A percentile compares a stretch with the other conserved stretches of the same genome.
These are phyloP conservation scores for Parastagonospora avenae DNA, from an alignment of 2,329 filamentous ascomycete species.

Conservation along the genomic window DNA sequence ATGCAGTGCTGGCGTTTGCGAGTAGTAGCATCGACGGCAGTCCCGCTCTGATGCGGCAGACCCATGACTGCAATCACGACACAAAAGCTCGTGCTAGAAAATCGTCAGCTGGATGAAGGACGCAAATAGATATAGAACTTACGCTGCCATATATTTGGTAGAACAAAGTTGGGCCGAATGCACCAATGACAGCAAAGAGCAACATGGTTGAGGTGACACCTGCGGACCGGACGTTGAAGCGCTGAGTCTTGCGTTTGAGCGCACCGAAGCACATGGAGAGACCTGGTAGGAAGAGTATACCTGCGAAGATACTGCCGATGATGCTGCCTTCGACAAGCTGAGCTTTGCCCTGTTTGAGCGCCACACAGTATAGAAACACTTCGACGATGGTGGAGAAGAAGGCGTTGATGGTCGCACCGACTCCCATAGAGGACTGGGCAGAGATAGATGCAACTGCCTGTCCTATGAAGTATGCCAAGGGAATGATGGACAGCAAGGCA, in stretches of 20 bases:
- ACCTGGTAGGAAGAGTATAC: conserved; percentile 91
- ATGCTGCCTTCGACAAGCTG: conserved; percentile 95
- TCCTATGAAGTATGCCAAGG: conserved; percentile 96
- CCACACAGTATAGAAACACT: conserved; percentile 96
- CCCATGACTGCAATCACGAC: conserved; percentile 66
- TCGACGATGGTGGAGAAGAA: conserved; percentile 98
- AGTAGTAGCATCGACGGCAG: conserved; percentile 92
- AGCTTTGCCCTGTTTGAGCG: conserved; percentile 88
- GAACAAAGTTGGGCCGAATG: conserved; percentile 94
- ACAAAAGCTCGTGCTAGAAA: conserved; percentile 83
- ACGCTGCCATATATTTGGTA: conserved; percentile 97
- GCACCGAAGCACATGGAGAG: conserved; percentile 99
- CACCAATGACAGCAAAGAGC: conserved; percentile 91
- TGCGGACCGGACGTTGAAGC: conserved; percentile 95
- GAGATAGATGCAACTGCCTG: conserved; percentile 98
- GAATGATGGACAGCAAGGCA: conserved; percentile 89
- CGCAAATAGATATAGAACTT: conserved; percentile 6
- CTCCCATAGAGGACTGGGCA: conserved; percentile 96
- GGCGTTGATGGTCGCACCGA: conserved; percentile 95
- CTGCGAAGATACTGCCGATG: conserved; percentile 96
- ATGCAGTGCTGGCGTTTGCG: conserved; percentile 79
- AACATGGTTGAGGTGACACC: conserved; percentile 98
- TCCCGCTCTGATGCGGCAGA: conserved; percentile 63
- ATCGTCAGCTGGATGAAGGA: conserved; percentile 38
- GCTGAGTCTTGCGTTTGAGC: conserved; percentile 95